These are phyloP conservation scores for Tilletia indica DNA, from an alignment of 1,284 basidiomycete genomes.

Conservation along the genomic window DNA sequence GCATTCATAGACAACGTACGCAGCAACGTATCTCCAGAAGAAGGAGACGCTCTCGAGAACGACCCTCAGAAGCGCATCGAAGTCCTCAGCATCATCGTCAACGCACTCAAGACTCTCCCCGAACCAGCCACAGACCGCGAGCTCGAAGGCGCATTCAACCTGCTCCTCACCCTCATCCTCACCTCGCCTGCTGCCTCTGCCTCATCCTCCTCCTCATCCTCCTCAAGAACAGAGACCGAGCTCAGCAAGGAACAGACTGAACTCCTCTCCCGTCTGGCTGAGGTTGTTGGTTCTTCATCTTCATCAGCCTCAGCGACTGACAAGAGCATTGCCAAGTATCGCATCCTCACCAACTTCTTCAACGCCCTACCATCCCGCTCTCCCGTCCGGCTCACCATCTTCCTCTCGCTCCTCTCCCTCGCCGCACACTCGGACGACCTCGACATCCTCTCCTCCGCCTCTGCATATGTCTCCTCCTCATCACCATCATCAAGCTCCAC, in stretches of 20 bases:
- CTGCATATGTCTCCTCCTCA: neutral
- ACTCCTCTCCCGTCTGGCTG: neutral
- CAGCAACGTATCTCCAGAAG: slow-evolving; percentile 26
- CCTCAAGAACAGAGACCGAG: slow-evolving; percentile 18
- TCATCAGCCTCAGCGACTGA: slow-evolving; percentile 22
- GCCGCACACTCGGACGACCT: slow-evolving; percentile 50
- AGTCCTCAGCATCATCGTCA: slow-evolving; percentile 36
- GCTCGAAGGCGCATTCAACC: slow-evolving; percentile 52
- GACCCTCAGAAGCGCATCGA: slow-evolving; percentile 29
- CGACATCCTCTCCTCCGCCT: slow-evolving; percentile 41
- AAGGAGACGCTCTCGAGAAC: slow-evolving; percentile 24
- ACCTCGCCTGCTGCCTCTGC: slow-evolving; percentile 3
- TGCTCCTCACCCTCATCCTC: slow-evolving; percentile 42
- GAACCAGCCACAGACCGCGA: slow-evolving; percentile 49
- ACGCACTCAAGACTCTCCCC: slow-evolving; percentile 33
- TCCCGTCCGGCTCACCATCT: slow-evolving; percentile 38
- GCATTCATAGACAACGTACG: slow-evolving; percentile 41
- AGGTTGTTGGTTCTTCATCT: slow-evolving; percentile 28
- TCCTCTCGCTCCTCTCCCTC: slow-evolving; percentile 41
- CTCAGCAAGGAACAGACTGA: slow-evolving; percentile 24
- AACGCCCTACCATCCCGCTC: slow-evolving; percentile 44
- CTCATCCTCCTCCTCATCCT: slow-evolving; percentile 14
- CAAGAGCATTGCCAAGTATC: slow-evolving; percentile 36
- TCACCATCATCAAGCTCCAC: neutral
- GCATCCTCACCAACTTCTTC: slow-evolving; percentile 51